phyloP scores from a whole-genome alignment of 495 filamentous ascomycete species.

The Tuber calosporum region DNA sequence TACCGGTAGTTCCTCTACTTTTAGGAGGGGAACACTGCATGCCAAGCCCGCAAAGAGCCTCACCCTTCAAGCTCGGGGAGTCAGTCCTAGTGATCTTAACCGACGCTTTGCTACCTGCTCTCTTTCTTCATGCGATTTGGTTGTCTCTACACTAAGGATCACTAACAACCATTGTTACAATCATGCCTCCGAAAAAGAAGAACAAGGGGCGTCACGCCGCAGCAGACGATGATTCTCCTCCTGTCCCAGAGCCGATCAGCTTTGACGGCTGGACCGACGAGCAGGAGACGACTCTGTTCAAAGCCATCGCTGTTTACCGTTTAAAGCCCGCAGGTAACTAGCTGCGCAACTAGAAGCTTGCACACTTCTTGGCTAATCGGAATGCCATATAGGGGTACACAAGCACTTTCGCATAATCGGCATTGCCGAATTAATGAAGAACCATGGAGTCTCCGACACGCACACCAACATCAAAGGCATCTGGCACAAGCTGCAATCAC shows the following conservation, averaged over 20 bases:
- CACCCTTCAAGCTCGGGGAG: slow-evolving; percentile 4
- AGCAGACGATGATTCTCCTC: slow-evolving; percentile 45
- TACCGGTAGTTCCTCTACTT: too few species aligned
- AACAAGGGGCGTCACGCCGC: slow-evolving; percentile 42
- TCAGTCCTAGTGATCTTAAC: background rate
- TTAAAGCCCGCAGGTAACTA: slow-evolving; percentile 86
- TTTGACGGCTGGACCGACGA: slow-evolving; percentile 89
- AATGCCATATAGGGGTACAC: slow-evolving; percentile 64
- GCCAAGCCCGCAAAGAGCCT: slow-evolving; percentile 10
- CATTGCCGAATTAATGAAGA: slow-evolving; percentile 75
- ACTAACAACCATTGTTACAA: slow-evolving; percentile 5
- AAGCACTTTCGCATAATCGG: slow-evolving; percentile 95
- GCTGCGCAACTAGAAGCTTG: background rate
- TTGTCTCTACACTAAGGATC: background rate
- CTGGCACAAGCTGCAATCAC: slow-evolving; percentile 74
- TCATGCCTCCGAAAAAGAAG: slow-evolving; percentile 73
- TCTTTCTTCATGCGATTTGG: background rate
- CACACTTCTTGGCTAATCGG: background rate
- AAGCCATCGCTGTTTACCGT: slow-evolving; percentile 65
- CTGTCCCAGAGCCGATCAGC: slow-evolving; percentile 45
- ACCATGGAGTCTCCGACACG: slow-evolving; percentile 72
- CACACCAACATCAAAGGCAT: slow-evolving; percentile 87
- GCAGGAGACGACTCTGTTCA: slow-evolving; percentile 84
- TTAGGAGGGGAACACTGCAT: background rate
- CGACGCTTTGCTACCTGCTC: background rate